Base-by-base conservation (phyloP, 257 asterid genomes). In the Solanum lycopersicoides region DNA sequence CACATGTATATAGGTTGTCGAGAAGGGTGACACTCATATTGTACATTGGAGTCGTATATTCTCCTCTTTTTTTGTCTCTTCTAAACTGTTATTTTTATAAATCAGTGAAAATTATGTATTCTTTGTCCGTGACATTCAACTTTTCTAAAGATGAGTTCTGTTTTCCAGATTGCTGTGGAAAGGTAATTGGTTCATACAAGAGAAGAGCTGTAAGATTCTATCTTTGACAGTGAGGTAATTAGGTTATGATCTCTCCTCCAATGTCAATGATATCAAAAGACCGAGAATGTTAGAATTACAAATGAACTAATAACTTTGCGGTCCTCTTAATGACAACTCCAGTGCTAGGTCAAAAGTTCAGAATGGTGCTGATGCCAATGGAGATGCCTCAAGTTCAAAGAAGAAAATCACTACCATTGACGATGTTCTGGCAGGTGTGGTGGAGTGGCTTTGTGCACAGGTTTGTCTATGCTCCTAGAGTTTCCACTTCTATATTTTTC, bases 151-250 rank as follows among this genome's bases (percentile, higher is more conserved):
- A 80, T 30, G 44, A 18, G 18, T 89, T 89, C 84, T 74, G 83
- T 88, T 75, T 88, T 92, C 89, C 93, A 94, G 99, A 89, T 91
- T 96, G 94, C 93, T 96, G 50, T 94, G 94, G 97, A 94, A 93
- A 92, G 98, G 98, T 88, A 96, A 92, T 89, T 96, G 99, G 99
- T 96, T 96, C 91, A 87, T 93, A 56, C 98, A 96, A 91, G 99
- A 95, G 93, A 95, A 95, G 91, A 95, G 98, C 95, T 95, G 98
- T 86, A 95, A 93, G 95, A 94, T 96, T 91, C 98, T 96, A 84
- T 92, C 99, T 83, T 90, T 94, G 91, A 91, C 93, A 65, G 96
- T 92, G 87, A 96, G 98, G 98, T 96, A 91, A 45, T 90, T 76
- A 75, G 84, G 69, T 16, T 47, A 16, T 80, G 85, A 80, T 44